Evolutionary conservation across 139 green algal genomes (phyloP), one percentile per base, ranked within the genome.

Genomic region (Micractinium conductrix): DNA sequence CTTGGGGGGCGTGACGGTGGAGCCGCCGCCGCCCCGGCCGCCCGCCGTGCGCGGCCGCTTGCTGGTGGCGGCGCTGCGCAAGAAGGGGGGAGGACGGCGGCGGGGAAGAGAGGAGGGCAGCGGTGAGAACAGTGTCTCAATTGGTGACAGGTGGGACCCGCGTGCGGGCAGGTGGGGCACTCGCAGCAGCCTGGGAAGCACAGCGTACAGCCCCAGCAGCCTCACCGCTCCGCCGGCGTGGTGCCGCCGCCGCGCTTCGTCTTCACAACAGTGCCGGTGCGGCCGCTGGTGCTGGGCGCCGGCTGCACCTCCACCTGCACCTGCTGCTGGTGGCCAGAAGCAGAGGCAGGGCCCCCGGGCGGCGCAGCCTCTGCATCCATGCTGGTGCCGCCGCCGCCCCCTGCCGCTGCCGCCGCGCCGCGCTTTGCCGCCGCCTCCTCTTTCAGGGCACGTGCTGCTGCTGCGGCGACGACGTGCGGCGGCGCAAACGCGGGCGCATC

Each of bases 401-500:
- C 65, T 90, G 75, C 70, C 35, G 84, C 70, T 43, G 63, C 48
- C n/a, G n/a, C n/a, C n/a, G n/a, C n/a, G n/a, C n/a, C n/a, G n/a
- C n/a, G n/a, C 24, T 58, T 45, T 22, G 53, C 38, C 33, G 72
- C 78, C 14, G 65, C 82, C 26, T 78, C 84, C 1, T 88, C 88
- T 38, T 90, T 86, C 2, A 40, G 58, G 3, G 92, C 91, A 9
- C 86, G 84, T 3, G 78, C 72, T 0, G 90, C 91, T 50, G 91
- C 91, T 14, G 91, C 92, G 3, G 89, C 90, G 28, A 94, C 83
- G 0, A 93, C 74, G 24, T 92, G 80, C 0, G 84, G 89, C 26
- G 85, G 78, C 0, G 88, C 88, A 86, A 94, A 93, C 0, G 91
- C 89, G 0, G 90, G 81, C 28, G 1, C 35, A 83, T 79, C 67